phyloP scores from a whole-genome alignment of 225 moss, liverwort and hornwort species.

The Lunularia cruciata region DNA sequence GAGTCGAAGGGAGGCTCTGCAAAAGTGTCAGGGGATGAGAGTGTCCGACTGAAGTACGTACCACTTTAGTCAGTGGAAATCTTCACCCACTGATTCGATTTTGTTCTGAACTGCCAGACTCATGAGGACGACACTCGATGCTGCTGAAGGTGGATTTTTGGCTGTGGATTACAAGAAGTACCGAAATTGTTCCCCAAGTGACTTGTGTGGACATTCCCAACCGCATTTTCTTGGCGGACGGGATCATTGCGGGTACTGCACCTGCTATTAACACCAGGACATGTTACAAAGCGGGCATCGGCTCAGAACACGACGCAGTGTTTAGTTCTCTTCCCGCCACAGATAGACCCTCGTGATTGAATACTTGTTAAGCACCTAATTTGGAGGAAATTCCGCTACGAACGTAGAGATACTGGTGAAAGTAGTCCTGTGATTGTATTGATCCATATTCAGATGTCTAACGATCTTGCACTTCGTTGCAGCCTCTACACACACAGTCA shows the following conservation, averaged over 20 bases:
- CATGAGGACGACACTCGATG: neutral
- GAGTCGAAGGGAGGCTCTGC: neutral
- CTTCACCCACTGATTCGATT: neutral
- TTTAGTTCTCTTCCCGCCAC: too few species aligned
- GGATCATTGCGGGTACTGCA: too few species aligned
- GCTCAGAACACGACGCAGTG: too few species aligned
- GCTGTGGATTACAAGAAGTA: neutral
- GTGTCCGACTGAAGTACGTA: neutral
- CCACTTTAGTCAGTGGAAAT: neutral
- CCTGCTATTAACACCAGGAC: neutral
- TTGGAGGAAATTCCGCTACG: neutral
- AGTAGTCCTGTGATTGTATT: too few species aligned
- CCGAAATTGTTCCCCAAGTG: too few species aligned
- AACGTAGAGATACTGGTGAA: too few species aligned
- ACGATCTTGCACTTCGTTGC: neutral
- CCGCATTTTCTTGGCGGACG: too few species aligned
- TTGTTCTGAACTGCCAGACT: neutral
- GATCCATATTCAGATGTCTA: neutral
- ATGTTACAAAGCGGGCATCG: too few species aligned
- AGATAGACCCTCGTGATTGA: neutral
- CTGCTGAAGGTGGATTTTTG: neutral
- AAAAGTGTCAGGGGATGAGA: neutral
- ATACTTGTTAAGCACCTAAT: neutral
- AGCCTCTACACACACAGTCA: neutral
- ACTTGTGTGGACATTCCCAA: too few species aligned